Evolutionary conservation across 352 stramenopile genomes (phyloP).

Genomic region (Globisporangium radiosum): DNA sequence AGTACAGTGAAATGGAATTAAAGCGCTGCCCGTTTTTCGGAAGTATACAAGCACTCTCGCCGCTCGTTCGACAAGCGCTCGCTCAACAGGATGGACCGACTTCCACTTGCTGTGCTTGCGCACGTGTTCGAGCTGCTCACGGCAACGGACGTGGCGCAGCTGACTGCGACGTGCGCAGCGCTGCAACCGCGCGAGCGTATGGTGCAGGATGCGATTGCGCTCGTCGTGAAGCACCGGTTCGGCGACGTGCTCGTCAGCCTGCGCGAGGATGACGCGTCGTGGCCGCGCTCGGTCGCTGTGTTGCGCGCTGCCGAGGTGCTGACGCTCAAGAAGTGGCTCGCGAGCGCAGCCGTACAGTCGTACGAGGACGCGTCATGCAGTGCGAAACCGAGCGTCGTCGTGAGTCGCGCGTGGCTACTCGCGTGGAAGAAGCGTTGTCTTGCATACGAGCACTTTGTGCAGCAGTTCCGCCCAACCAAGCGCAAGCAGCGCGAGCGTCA

Average conservation of each 20-base stretch:
- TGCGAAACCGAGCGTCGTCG: slow-evolving; percentile 34
- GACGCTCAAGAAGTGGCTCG: slow-evolving; percentile 51
- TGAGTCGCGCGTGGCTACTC: slow-evolving; percentile 70
- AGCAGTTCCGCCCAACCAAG: slow-evolving; percentile 66
- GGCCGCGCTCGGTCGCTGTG: slow-evolving; percentile 50
- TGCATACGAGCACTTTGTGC: slow-evolving; percentile 62
- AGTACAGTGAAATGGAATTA: background rate
- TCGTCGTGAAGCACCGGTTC: slow-evolving; percentile 51
- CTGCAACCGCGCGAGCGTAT: slow-evolving; percentile 23
- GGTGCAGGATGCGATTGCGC: slow-evolving; percentile 50
- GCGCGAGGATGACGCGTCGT: slow-evolving; percentile 36
- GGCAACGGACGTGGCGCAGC: slow-evolving; percentile 41
- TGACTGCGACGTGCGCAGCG: slow-evolving; percentile 36
- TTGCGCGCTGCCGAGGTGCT: slow-evolving; percentile 62
- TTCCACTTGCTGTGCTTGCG: slow-evolving; percentile 44
- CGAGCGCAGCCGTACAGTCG: slow-evolving; percentile 21
- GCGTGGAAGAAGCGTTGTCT: slow-evolving; percentile 71
- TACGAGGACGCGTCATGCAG: slow-evolving; percentile 35
- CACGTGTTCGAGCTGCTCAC: slow-evolving; percentile 61
- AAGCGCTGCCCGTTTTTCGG: background rate
- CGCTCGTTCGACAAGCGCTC: background rate
- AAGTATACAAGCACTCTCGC: background rate
- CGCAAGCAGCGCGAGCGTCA: slow-evolving; percentile 43
- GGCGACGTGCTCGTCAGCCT: slow-evolving; percentile 47
- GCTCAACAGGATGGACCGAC: slow-evolving; percentile 41